Evolutionary conservation across 345 rosid species (phyloP).

Genomic region (Heritiera littoralis): DNA sequence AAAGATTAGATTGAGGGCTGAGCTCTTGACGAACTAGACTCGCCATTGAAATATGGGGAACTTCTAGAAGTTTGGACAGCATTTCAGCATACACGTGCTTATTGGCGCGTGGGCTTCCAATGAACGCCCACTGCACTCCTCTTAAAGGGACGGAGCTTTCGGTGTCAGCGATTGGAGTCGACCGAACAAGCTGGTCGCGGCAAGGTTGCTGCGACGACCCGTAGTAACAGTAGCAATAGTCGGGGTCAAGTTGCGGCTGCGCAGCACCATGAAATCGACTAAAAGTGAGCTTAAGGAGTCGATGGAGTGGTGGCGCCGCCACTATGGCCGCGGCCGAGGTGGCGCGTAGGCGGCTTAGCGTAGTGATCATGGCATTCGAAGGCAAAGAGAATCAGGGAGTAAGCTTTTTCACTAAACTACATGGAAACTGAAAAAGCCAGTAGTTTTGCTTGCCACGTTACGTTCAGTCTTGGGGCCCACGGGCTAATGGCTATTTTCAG

Average conservation of each 20-base stretch:
- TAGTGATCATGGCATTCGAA: background rate
- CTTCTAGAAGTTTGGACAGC: conserved; percentile 39
- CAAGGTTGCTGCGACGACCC: background rate
- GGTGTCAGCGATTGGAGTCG: conserved; percentile 26
- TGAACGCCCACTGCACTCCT: conserved; percentile 45
- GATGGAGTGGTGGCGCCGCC: background rate
- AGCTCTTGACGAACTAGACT: conserved; percentile 43
- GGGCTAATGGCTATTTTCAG: background rate
- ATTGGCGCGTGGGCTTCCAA: conserved; percentile 37
- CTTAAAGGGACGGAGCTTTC: conserved; percentile 22
- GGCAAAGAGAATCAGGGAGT: background rate
- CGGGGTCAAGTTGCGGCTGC: conserved; percentile 30
- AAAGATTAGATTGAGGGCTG: conserved; percentile 35
- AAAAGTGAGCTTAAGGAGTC: background rate
- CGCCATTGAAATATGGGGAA: conserved; percentile 42
- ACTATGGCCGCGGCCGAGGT: background rate
- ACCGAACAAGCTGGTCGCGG: background rate
- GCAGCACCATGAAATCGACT: conserved; percentile 19
- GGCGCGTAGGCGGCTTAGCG: background rate
- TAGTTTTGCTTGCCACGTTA: background rate
- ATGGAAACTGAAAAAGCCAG: background rate
- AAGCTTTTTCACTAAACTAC: background rate
- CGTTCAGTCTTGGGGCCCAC: background rate
- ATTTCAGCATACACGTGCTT: conserved; percentile 34
- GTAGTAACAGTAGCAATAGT: conserved; percentile 16